Base-by-base conservation (phyloP, 1,284 basidiomycete genomes). In the Trichosporon sp. region DNA sequence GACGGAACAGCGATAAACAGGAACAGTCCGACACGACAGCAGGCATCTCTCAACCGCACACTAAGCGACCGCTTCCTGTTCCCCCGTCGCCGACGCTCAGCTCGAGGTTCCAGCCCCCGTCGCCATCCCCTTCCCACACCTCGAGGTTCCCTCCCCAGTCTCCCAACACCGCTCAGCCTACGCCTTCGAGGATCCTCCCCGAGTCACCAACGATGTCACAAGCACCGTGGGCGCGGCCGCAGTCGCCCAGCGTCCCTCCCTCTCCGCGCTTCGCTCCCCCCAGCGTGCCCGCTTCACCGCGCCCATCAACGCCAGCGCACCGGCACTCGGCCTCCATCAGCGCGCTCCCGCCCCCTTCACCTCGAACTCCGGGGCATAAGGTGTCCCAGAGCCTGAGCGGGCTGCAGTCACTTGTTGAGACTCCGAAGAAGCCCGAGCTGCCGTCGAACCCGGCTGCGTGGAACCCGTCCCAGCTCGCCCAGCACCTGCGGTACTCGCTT, bases 401-500 rank as follows among this genome's bases (percentile, higher is more conserved):
- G 15, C 18, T 60, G 56, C 56, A 31, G 27, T 32, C 56, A 3
- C 56, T 32, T 2, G 56, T 60, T 8, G 56, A 60, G 3, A 32
- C 56, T 4, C 56, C 56, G 8, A 60, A 31, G 56, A 60, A 60
- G 56, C 56, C 56, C 15, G 56, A 60, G 9, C 56, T 60, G 29
- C 56, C 56, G 15, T 60, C 27, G 18, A 60, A 60, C 8, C 56
- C 56, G 15, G 56, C 27, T 15, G 56, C 29, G 70, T 60, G 56
- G 56, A 60, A 60, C 56, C 56, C 76, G 0, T 75, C 75, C 11
- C 78, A 82, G 29, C 74, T 81, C 3, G 76, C 78, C 1, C 72
- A 73, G 60, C 78, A 82, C 65, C 75, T 81, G 12, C 70, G 64
- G 0, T 71, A 75, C 32, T 74, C 75, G 15, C 74, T 81, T 15